Percentiles rank a stretch among this genome's conserved stretches.
phyloP scores from a whole-genome alignment of 2,329 filamentous ascomycete species.

The Sporothrix inflata region DNA sequence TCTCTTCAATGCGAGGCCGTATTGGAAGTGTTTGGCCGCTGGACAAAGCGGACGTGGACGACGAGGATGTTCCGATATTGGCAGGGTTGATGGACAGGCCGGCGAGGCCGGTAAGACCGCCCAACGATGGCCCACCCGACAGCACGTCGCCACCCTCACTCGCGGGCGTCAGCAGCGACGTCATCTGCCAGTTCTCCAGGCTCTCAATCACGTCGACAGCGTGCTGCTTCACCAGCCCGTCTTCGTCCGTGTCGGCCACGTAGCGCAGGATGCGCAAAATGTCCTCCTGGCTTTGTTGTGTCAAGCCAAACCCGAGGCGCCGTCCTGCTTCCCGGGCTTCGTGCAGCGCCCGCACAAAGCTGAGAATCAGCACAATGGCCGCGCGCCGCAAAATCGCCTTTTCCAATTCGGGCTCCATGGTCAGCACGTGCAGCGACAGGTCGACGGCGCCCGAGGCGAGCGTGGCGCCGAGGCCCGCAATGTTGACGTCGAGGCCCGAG shows the following conservation, averaged over 20 bases:
- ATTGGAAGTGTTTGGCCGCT: neutral
- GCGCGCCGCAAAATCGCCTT: conserved; percentile 68
- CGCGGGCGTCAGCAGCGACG: conserved; percentile 34
- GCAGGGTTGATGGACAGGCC: conserved; percentile 43
- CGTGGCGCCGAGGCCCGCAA: conserved; percentile 57
- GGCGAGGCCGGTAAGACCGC: conserved; percentile 42
- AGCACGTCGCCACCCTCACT: conserved; percentile 9
- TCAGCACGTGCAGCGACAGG: conserved; percentile 63
- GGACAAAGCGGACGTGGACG: neutral
- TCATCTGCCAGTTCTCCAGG: conserved; percentile 63
- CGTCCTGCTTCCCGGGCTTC: conserved; percentile 51
- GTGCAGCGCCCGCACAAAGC: conserved; percentile 64
- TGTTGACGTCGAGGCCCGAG: conserved; percentile 61
- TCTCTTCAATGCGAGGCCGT: conserved; percentile 34
- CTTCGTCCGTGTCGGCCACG: conserved; percentile 66
- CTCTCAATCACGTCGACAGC: conserved; percentile 69
- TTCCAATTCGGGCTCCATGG: conserved; percentile 62
- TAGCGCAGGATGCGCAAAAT: conserved; percentile 66
- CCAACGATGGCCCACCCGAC: neutral
- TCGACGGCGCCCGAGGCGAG: conserved; percentile 63
- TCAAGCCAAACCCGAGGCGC: conserved; percentile 58
- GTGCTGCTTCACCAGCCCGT: conserved; percentile 69
- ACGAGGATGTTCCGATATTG: neutral
- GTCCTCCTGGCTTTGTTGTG: conserved; percentile 60
- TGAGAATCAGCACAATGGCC: conserved; percentile 65